These are phyloP conservation scores for Cutaneotrichosporon curvatum DNA, from an alignment of 1,284 basidiomycete species.

Conservation along the genomic window DNA sequence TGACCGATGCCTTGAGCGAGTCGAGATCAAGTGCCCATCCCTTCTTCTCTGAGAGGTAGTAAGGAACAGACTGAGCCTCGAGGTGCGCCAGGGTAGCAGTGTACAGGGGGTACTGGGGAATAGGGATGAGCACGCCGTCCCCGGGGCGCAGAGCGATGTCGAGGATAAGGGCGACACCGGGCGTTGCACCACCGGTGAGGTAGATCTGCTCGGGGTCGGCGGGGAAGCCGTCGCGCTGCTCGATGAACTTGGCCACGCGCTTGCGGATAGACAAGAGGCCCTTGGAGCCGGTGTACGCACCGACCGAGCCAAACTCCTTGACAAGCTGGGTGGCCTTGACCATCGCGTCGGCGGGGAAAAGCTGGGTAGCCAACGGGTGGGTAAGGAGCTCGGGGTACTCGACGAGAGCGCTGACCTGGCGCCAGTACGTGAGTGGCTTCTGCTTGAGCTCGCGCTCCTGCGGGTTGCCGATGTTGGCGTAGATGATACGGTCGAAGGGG, in stretches of 20 bases:
- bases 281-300: slow-evolving; percentile 89
- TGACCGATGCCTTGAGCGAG: slow-evolving; percentile 61
- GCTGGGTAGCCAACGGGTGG: slow-evolving; percentile 55
- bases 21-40: slow-evolving; percentile 72
- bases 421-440: slow-evolving; percentile 78
- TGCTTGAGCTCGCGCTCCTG: slow-evolving; percentile 90
- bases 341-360: slow-evolving; percentile 77
- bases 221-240: slow-evolving; percentile 72
- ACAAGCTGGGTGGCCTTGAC: slow-evolving; percentile 70
- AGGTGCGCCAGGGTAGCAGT: slow-evolving; percentile 81
- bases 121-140: slow-evolving; percentile 58
- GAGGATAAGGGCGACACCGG: slow-evolving; percentile 80
- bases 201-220: slow-evolving; percentile 77
- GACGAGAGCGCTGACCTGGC: slow-evolving; percentile 57
- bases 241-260: slow-evolving; percentile 78
- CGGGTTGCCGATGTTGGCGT: slow-evolving; percentile 91
- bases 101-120: slow-evolving; percentile 93
- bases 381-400: slow-evolving; percentile 80
- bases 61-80: slow-evolving; percentile 67
- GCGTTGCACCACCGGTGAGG: slow-evolving; percentile 82
- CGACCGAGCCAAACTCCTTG: slow-evolving; percentile 77
- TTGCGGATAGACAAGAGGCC: slow-evolving; percentile 78
- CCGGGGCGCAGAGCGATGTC: slow-evolving; percentile 25
- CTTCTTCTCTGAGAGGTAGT: slow-evolving; percentile 70
- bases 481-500: slow-evolving; percentile 78